Conservation (phyloP, 2,329 filamentous ascomycete genomes). For the Lecanicillium sp. region DNA sequence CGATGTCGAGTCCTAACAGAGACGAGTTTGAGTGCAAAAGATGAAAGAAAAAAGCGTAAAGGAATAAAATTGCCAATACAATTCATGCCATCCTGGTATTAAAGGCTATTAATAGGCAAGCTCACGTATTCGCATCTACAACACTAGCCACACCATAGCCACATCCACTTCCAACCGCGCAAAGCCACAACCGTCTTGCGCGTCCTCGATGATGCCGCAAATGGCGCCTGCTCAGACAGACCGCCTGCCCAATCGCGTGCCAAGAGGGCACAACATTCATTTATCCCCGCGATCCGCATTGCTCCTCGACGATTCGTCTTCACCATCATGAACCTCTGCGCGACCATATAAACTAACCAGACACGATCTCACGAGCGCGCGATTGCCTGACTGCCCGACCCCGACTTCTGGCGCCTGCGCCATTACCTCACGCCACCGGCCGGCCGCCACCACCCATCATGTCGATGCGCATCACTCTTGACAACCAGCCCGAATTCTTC, state of each 20-base stretch:
- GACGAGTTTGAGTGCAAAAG: too few species aligned
- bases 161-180: background rate
- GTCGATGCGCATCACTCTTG: constrained; percentile 62
- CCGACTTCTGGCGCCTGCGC: background rate
- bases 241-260: constrained; percentile 7
- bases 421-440: background rate
- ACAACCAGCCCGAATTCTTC: constrained; percentile 63
- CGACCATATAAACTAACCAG: background rate
- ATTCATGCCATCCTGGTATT: too few species aligned
- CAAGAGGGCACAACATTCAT: background rate
- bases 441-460: constrained; percentile 34
- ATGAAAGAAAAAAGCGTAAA: too few species aligned
- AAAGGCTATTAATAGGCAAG: too few species aligned
- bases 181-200: too few species aligned
- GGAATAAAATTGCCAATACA: too few species aligned
- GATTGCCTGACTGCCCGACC: background rate
- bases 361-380: background rate
- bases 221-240: background rate
- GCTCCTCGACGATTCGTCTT: background rate
- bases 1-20: too few species aligned
- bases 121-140: too few species aligned
- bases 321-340: background rate
- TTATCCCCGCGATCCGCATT: constrained; percentile 1
- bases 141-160: too few species aligned
- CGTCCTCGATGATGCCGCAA: constrained; percentile 10